A percentile compares a stretch with the other conserved stretches of the same genome.
Evolutionary conservation across 352 stramenopile genomes (phyloP).

Genomic region (Pythium apleroticum): DNA sequence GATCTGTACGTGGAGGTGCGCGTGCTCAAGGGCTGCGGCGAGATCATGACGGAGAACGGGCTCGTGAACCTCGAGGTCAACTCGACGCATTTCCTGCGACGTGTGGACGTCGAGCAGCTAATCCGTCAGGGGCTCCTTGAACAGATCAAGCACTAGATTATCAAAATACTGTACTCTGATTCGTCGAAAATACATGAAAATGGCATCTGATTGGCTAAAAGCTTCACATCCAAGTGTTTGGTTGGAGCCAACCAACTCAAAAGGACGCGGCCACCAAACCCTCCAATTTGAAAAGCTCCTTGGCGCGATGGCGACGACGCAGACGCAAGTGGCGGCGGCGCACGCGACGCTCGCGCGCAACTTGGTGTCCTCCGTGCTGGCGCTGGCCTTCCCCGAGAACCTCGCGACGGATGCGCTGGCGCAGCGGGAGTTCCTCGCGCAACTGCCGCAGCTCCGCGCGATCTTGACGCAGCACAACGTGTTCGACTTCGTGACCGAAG

Average conservation of each 20-base stretch:
- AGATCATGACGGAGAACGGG: constrained; percentile 91
- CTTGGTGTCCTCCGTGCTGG: constrained; percentile 74
- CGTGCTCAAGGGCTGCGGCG: constrained; percentile 84
- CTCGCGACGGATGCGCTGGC: constrained; percentile 40
- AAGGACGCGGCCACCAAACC: constrained; percentile 1
- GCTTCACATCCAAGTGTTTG: neutral
- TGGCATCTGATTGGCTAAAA: constrained; percentile 23
- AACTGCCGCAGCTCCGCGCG: constrained; percentile 47
- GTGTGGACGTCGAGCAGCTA: constrained; percentile 44
- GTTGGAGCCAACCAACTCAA: constrained; percentile 25
- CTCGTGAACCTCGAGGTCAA: constrained; percentile 85
- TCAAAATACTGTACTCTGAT: constrained; percentile 13
- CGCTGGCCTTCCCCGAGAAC: constrained; percentile 65
- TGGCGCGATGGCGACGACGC: constrained; percentile 11
- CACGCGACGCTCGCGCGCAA: constrained; percentile 66
- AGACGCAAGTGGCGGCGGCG: constrained; percentile 24
- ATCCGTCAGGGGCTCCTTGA: constrained; percentile 47
- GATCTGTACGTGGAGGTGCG: constrained; percentile 91
- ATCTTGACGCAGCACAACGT: constrained; percentile 69
- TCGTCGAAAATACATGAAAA: constrained; percentile 20
- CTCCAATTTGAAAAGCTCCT: neutral
- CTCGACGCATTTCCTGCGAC: constrained; percentile 87
- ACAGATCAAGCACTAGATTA: constrained; percentile 70
- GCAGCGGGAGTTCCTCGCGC: constrained; percentile 46
- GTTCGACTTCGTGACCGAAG: constrained; percentile 67